These are phyloP conservation scores for Gomphus sp. DNA, from an alignment of 1,284 basidiomycete species.

Conservation along the genomic window DNA sequence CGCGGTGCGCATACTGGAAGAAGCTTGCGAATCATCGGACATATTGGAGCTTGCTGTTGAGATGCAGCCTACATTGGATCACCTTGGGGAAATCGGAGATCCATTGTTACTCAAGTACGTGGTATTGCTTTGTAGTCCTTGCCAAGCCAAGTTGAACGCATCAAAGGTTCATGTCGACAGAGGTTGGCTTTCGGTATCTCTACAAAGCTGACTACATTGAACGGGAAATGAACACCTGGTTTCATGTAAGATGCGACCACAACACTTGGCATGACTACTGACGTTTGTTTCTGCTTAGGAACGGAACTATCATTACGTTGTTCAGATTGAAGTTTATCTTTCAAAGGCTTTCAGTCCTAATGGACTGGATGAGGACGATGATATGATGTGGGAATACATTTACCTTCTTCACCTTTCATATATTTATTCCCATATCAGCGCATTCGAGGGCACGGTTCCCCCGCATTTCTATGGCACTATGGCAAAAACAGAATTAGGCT, in stretches of 20 bases:
- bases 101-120: slow-evolving; percentile 78
- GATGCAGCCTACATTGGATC: slow-evolving; percentile 91
- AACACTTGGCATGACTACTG: neutral
- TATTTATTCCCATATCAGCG: slow-evolving; percentile 26
- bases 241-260: slow-evolving; percentile 52
- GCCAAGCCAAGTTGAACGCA: neutral
- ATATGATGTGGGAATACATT: slow-evolving; percentile 30
- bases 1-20: slow-evolving; percentile 83
- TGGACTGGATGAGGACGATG: slow-evolving; percentile 51
- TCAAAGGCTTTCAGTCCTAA: slow-evolving; percentile 63
- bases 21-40: slow-evolving; percentile 78
- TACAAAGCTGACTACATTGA: slow-evolving; percentile 90
- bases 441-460: slow-evolving; percentile 84
- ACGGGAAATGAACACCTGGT: slow-evolving; percentile 93
- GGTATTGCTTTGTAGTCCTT: neutral
- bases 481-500: slow-evolving; percentile 91
- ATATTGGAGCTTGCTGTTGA: slow-evolving; percentile 87
- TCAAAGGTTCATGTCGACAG: slow-evolving; percentile 86
- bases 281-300: slow-evolving; percentile 39
- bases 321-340: slow-evolving; percentile 82
- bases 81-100: slow-evolving; percentile 89
- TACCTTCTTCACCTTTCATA: neutral
- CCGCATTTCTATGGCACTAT: slow-evolving; percentile 98
- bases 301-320: slow-evolving; percentile 79
- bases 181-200: slow-evolving; percentile 87